These are phyloP conservation scores for Quercus aquifolioides DNA, from an alignment of 306 rosid species.

Conservation along the genomic window DNA sequence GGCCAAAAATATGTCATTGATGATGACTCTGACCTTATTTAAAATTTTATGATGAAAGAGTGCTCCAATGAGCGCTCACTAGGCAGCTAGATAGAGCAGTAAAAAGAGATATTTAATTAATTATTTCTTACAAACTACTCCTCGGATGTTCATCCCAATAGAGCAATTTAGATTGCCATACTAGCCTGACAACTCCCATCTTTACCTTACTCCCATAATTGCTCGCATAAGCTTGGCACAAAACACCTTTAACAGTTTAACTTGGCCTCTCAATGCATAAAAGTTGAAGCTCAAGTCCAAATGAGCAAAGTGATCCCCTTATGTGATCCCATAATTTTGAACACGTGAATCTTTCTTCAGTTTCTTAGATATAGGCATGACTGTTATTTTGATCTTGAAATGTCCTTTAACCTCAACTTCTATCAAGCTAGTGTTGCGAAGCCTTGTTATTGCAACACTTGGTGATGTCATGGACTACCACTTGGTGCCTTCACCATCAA, in stretches of 20 bases:
- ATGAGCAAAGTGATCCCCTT: constrained; percentile 30
- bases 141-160: constrained; percentile 27
- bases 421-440: not conserved
- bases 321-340: constrained; percentile 16
- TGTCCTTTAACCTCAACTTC: constrained; percentile 23
- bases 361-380: constrained; percentile 11
- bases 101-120: not conserved
- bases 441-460: not conserved
- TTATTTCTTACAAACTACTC: constrained; percentile 42
- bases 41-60: not conserved
- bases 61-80: too few species aligned
- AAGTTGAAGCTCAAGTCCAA: constrained; percentile 35
- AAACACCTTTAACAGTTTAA: constrained; percentile 13
- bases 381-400: constrained; percentile 23
- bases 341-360: constrained; percentile 3
- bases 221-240: constrained; percentile 20
- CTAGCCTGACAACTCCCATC: constrained; percentile 44
- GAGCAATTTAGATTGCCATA: constrained; percentile 27
- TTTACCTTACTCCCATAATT: constrained; percentile 31
- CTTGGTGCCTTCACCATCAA: not conserved
- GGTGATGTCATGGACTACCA: constrained; percentile 4
- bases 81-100: not conserved
- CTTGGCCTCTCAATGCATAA: constrained; percentile 20
- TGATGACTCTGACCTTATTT: not conserved
- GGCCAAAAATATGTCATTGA: too few species aligned